Percentiles rank a stretch among this genome's conserved stretches.
phyloP scores from a whole-genome alignment of 208 protist species.

The Polymyxa betae region DNA sequence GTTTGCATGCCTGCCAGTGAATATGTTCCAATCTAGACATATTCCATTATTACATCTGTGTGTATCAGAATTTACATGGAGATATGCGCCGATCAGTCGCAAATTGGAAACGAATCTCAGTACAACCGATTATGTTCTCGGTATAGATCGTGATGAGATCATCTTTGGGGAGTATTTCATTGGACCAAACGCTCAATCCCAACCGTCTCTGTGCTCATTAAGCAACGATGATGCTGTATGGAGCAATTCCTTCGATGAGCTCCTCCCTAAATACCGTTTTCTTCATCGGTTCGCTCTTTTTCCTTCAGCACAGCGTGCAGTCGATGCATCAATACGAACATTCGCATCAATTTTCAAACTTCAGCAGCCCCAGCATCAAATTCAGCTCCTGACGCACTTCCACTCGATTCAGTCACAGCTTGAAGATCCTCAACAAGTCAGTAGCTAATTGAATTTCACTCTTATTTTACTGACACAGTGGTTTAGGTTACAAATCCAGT shows the following conservation, averaged over 20 bases:
- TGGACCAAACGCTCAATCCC: neutral
- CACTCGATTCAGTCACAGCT: neutral
- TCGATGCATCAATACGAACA: constrained; percentile 15
- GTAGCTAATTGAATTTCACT: neutral
- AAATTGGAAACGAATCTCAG: neutral
- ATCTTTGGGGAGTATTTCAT: neutral
- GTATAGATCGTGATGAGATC: neutral
- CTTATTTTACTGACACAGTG: neutral
- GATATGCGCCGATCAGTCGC: neutral
- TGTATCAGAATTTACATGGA: neutral
- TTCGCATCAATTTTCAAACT: constrained; percentile 36
- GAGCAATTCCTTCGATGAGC: neutral
- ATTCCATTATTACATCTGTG: constrained; percentile 17
- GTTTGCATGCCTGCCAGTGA: neutral
- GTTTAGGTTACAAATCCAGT: neutral
- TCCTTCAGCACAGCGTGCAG: neutral
- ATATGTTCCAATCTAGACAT: neutral
- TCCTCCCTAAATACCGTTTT: neutral
- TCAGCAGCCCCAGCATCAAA: neutral
- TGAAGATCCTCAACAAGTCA: neutral
- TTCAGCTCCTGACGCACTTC: constrained; percentile 43
- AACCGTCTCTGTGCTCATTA: neutral
- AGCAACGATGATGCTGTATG: constrained; percentile 21
- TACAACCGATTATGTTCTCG: neutral
- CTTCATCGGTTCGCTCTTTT: neutral